Evolutionary conservation across 441 rosid species (phyloP), one percentile per base, ranked within the genome.

Genomic region (Daphne laureola): DNA sequence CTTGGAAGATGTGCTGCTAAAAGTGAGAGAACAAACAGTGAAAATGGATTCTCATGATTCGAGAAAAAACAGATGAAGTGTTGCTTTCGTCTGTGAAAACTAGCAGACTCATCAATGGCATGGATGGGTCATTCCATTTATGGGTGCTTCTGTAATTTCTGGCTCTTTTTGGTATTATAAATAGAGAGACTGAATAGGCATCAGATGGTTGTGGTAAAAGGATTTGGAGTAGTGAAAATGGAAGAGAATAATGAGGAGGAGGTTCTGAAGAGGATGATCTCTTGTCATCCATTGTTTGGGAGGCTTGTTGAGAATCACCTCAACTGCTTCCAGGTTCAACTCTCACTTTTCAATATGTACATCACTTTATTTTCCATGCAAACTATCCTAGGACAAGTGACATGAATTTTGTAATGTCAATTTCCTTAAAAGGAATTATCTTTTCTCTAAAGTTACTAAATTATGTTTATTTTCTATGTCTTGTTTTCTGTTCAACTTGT

Each of bases 221-320:
- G 17, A 7, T 14, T 5, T 5, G 35, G 12, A 5, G 51, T 36
- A 51, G 54, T 57, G 54, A 35, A 38, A 17, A 52, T 52, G 14
- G 35, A 15, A 36, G 45, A 43, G n/a, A 43, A 13, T 25, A 65
- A 51, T 9, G 74, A 63, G 21, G 64, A 54, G 4, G 67, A 68
- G 48, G 55, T 46, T 16, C 77, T 77, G 31, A 77, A 75, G 77
- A 67, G 62, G 61, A 75, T 58, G 64, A 77, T 80, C 59, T 73
- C 79, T 11, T 47, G 35, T 54, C 86, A 80, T 65, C 86, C 83
- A 43, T 62, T 80, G 63, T 77, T 73, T 53, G 75, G 58, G 12
- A 61, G 66, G 21, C 68, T 80, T 51, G 72, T 77, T 51, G 41
- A 68, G 59, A 50, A 62, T 50, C 86, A 80, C 52, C 65, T 75